Percentiles rank a stretch among this genome's conserved stretches.
Conservation (phyloP, 495 filamentous ascomycete genomes). For the Eremomyces bilateralis region DNA sequence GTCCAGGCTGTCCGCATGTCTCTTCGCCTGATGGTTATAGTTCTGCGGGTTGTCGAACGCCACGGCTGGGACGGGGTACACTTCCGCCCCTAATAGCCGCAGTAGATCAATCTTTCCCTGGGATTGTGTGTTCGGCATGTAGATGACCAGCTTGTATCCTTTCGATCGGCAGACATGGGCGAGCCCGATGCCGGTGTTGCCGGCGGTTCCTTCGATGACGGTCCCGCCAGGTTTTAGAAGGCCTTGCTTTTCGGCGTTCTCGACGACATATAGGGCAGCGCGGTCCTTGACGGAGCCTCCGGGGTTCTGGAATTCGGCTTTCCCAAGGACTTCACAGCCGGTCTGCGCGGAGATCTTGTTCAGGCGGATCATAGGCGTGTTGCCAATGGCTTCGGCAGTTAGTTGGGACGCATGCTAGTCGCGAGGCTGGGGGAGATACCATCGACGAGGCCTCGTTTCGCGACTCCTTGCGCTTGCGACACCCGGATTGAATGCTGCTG, state of each 20-base stretch:
- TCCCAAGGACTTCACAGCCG: conserved; percentile 84
- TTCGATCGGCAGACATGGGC: conserved; percentile 88
- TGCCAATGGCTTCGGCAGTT: conserved; percentile 84
- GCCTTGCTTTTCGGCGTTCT: conserved; percentile 78
- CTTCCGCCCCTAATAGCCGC: conserved; percentile 80
- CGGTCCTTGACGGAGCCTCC: conserved; percentile 94
- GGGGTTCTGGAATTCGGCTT: conserved; percentile 97
- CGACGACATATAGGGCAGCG: conserved; percentile 80
- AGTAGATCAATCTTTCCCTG: conserved; percentile 94
- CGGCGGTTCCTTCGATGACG: conserved; percentile 88
- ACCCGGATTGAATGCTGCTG: no score
- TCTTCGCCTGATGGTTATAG: conserved; percentile 86
- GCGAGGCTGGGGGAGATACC: no score
- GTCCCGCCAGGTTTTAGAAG: conserved; percentile 69
- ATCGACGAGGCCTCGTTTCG: conserved; percentile 56
- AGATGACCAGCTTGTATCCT: conserved; percentile 90
- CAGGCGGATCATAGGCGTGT: conserved; percentile 82
- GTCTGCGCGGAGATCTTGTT: conserved; percentile 77
- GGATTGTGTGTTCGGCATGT: conserved; percentile 98
- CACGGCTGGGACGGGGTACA: conserved; percentile 92
- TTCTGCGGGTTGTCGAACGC: conserved; percentile 92
- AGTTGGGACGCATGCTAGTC: no score
- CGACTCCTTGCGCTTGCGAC: conserved; percentile 64
- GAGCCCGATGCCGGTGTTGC: conserved; percentile 93
- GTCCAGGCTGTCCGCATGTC: conserved; percentile 63